These are phyloP conservation scores for Colletotrichum endophyticum DNA, from an alignment of 2,329 filamentous ascomycete genomes.

Conservation along the genomic window DNA sequence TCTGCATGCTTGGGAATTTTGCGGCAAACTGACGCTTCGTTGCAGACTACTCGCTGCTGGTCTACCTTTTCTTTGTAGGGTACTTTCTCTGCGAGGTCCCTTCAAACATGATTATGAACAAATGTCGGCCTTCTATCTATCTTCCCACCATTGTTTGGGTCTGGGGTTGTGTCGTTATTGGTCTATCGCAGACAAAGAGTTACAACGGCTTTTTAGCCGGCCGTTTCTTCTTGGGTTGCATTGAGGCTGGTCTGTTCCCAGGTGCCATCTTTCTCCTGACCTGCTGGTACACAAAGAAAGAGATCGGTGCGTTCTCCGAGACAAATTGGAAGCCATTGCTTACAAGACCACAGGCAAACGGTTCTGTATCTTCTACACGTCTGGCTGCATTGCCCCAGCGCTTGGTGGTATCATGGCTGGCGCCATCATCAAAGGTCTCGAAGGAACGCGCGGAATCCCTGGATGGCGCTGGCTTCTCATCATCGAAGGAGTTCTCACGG, in stretches of 20 bases:
- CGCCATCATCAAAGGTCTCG: not conserved
- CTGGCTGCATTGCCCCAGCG: not conserved
- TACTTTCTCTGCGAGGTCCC: not conserved
- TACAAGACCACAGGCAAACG: not conserved
- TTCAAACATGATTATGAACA: not conserved
- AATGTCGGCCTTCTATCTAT: not conserved
- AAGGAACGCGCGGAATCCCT: not conserved
- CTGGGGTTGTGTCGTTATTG: slow-evolving; percentile 33
- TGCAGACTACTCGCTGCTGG: not conserved
- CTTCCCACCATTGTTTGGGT: slow-evolving; percentile 15
- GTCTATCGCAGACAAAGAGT: slow-evolving; percentile 50
- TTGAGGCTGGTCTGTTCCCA: not conserved
- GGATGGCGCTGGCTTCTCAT: not conserved
- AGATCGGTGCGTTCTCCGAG: not conserved
- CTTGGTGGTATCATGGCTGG: not conserved
- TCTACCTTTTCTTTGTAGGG: not conserved
- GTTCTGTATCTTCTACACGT: not conserved
- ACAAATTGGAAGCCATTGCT: not conserved
- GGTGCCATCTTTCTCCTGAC: not conserved
- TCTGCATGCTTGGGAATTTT: not conserved
- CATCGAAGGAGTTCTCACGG: not conserved
- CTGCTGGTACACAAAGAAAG: not conserved
- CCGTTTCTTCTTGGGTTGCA: slow-evolving; percentile 43
- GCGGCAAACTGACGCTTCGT: not conserved
- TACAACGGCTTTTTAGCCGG: slow-evolving; percentile 51